Base-by-base conservation (phyloP, 106 monocot genomes). In the Acorus gramineus region DNA sequence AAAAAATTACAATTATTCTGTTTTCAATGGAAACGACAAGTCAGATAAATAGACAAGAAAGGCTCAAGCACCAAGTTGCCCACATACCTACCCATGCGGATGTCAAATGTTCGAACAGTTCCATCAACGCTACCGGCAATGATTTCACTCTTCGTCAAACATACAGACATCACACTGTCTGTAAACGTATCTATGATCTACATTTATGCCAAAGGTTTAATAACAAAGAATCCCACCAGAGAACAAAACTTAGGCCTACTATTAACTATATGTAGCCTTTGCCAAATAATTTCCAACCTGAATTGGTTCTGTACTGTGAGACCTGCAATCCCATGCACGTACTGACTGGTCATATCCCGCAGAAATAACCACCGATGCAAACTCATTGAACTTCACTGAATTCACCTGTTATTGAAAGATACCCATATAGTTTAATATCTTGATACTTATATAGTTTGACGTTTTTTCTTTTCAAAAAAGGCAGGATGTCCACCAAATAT, bases 51-150 rank as follows among this genome's bases (percentile, higher is more conserved):
- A 28, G 28, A 57, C 14, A n/a, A 46, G 44, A 5, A 48, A 10
- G 54, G 55, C 8, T 10, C 42, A 12, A 66, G 43, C 8, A 49
- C 8, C 5, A 43, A 49, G 50, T 7, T 53, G 59, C 45, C 5
- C 50, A 75, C 68, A 65, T 66, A 98, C 98, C 92, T 98, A 46
- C 98, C 98, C 3, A 86, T 84, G 11, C 98, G 98, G 74, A 99
- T 99, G 67, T 99, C 92, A 84, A 99, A 99, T 54, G 92, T 92
- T 44, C 92, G 92, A 56, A 99, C 76, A 65, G 98, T 99, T 59
- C 92, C 98, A 73, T 99, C 98, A 64, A 99, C 98, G 72, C 92
- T 92, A 7, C 85, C 98, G 61, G 92, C 91, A 71, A 98, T 88
- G 57, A 98, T 98, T 80, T 98, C 98, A 71, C 74, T 84, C 57